These are phyloP conservation scores for Paspalum vaginatum DNA, from an alignment of 176 grass and related monocot genomes.

Conservation along the genomic window DNA sequence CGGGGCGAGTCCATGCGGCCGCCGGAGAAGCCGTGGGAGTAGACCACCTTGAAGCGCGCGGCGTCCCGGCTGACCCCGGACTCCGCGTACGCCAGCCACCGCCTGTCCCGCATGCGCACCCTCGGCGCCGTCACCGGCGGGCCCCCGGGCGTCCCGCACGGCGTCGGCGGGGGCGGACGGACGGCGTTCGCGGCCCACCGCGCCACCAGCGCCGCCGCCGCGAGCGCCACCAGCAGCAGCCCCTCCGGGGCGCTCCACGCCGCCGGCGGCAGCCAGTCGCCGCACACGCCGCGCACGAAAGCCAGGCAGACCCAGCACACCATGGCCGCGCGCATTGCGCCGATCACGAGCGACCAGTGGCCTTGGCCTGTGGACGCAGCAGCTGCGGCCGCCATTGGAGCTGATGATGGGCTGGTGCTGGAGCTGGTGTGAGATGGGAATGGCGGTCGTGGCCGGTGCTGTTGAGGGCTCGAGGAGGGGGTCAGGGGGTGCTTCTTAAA, in stretches of 20 bases:
- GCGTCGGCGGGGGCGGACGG: constrained; percentile 49
- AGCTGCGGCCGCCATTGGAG: constrained; percentile 33
- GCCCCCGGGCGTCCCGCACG: constrained; percentile 60
- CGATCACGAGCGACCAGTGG: background rate
- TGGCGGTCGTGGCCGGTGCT: too few relatives aligned
- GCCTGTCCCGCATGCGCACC: constrained; percentile 63
- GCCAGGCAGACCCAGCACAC: background rate
- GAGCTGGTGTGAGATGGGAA: too few relatives aligned
- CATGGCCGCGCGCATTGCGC: background rate
- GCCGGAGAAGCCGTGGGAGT: constrained; percentile 86
- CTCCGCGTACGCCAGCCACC: constrained; percentile 78
- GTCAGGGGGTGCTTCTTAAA: background rate
- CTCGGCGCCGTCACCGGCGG: constrained; percentile 72
- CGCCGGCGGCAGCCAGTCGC: background rate
- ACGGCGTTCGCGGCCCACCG: constrained; percentile 50
- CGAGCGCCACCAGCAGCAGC: constrained; percentile 37
- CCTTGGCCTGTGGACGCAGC: constrained; percentile 33
- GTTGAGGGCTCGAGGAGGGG: constrained; percentile 2
- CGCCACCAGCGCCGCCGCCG: constrained; percentile 32
- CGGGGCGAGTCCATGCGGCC: constrained; percentile 64
- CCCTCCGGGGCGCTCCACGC: constrained; percentile 35
- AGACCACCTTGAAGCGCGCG: constrained; percentile 81
- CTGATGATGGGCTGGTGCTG: background rate
- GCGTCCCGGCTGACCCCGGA: constrained; percentile 61
- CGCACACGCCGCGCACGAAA: background rate